A percentile compares a stretch with the other conserved stretches of the same genome.
Conservation (phyloP, 2,329 filamentous ascomycete species). For the Ilyonectria robusta region DNA sequence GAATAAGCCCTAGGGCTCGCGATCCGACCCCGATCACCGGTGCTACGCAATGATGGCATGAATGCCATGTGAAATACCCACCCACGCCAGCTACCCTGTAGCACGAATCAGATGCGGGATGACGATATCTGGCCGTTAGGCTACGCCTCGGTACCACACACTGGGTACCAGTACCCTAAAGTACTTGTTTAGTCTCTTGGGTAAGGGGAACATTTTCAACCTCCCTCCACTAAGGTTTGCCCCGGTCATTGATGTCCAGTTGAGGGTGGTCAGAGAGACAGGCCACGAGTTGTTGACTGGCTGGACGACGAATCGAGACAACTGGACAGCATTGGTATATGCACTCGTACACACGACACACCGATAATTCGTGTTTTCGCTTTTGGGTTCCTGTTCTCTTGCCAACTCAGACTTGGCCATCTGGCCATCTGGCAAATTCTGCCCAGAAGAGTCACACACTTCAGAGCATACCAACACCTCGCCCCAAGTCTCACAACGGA, state of each 20-base stretch:
- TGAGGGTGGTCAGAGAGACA: conserved; percentile 28
- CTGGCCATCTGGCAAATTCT: conserved; percentile 10
- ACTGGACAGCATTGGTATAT: conserved; percentile 1
- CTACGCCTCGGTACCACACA: conserved; percentile 40
- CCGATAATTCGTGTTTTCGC: conserved; percentile 8
- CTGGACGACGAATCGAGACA: conserved; percentile 13
- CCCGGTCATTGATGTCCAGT: conserved; percentile 5
- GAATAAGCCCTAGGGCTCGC: conserved; percentile 23
- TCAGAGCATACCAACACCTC: conserved; percentile 10
- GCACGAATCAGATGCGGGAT: conserved; percentile 39
- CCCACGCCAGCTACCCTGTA: conserved; percentile 23
- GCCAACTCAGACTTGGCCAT: conserved; percentile 22
- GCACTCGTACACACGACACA: conserved; percentile 10
- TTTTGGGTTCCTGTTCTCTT: conserved; percentile 9
- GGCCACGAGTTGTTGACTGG: conserved; percentile 21
- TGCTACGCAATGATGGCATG: conserved; percentile 6
- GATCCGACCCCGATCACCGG: conserved; percentile 1
- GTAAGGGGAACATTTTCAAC: conserved; percentile 21
- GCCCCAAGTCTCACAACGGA: not conserved
- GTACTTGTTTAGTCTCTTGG: conserved; percentile 31
- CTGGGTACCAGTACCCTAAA: conserved; percentile 40
- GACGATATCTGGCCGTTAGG: conserved; percentile 37
- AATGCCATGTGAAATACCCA: conserved; percentile 25
- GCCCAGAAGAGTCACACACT: conserved; percentile 15
- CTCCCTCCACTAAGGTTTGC: conserved; percentile 9